Base-by-base conservation (phyloP, 2,329 filamentous ascomycete genomes). In the Monosporascus sp. region DNA sequence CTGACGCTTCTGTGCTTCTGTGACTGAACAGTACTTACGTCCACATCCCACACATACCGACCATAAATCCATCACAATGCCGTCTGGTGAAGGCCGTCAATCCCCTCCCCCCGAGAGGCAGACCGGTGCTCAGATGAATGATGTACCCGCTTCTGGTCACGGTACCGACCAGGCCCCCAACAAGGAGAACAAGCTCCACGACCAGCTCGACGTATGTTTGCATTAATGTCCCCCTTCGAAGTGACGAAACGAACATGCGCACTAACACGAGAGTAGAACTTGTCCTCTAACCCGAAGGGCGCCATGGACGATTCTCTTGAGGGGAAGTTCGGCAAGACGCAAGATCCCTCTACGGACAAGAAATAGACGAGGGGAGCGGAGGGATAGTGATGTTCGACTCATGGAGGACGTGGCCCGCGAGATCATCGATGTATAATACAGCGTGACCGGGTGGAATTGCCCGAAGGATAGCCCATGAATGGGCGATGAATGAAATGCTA, bases 81-180 rank as follows among this genome's bases (percentile, higher is more conserved):
- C 88, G 47, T 67, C 69, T 51, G 60, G 64, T 65, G 72, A 81
- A 71, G 88, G 89, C 69, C 85, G 85, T 66, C 81, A 96, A 73
- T 96, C 90, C 34, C 91, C 90, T 57, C 74, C 84, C 50, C 88
- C 89, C 27, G 84, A 89, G 74, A 67, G 70, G 60, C 88, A 90
- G 72, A 74, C 77, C 38, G 85, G 81, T 54, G 71, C 75, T 51
- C 89, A 94, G 74, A 71, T 82, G 54, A 73, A 81, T 58, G 81
- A 81, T 7, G 66, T 79, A 14, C 77, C 83, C 2, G 81, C 70
- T n/a, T 72, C 76, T 1, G 82, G 83, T 52, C 77, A 84, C 61
- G 80, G 81, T 47, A 75, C 80, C 62, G 74, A 84, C 58, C 74
- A 83, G 45, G 74, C 66, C n/a, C 68, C 77, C 11, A 65, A 78